phyloP scores from a whole-genome alignment of 208 protist genomes.

The Crithidia acanthocephali region DNA sequence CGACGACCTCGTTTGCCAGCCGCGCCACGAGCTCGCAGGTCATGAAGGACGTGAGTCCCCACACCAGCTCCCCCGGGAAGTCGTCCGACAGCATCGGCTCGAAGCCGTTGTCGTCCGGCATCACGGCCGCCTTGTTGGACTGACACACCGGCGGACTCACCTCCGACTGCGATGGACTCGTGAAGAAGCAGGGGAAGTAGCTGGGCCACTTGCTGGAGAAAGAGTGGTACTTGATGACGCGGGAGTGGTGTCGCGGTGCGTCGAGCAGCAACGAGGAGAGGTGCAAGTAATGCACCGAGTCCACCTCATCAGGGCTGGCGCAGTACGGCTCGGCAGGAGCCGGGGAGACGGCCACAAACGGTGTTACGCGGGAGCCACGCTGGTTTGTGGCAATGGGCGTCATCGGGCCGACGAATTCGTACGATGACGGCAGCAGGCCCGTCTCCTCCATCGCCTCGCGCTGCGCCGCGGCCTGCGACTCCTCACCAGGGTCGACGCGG shows the following conservation, averaged over 20 bases:
- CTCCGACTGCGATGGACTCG: constrained; percentile 43
- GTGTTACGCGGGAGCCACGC: constrained; percentile 37
- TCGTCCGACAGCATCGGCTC: constrained; percentile 61
- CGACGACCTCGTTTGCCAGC: constrained; percentile 31
- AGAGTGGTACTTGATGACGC: constrained; percentile 56
- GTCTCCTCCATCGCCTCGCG: constrained; percentile 84
- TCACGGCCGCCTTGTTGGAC: constrained; percentile 25
- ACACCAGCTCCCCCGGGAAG: constrained; percentile 85
- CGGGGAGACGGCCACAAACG: constrained; percentile 63
- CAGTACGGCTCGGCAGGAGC: constrained; percentile 41
- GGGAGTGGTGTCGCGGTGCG: constrained; percentile 54
- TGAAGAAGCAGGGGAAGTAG: constrained; percentile 89
- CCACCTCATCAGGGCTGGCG: constrained; percentile 76
- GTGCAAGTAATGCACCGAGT: constrained; percentile 86
- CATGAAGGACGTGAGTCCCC: constrained; percentile 82
- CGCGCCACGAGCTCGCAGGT: constrained; percentile 73
- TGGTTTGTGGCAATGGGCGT: constrained; percentile 46
- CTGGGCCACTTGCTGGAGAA: constrained; percentile 33
- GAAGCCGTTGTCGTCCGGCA: constrained; percentile 51
- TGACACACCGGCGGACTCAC: constrained; percentile 27
- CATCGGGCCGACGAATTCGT: constrained; percentile 63
- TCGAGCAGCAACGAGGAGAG: constrained; percentile 64
- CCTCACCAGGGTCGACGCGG: constrained; percentile 61
- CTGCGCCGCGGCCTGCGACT: constrained; percentile 52
- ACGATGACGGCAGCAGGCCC: constrained; percentile 49